Evolutionary conservation across 805 yeast genomes (phyloP).

Genomic region (Hanseniaspora mollemarum): DNA sequence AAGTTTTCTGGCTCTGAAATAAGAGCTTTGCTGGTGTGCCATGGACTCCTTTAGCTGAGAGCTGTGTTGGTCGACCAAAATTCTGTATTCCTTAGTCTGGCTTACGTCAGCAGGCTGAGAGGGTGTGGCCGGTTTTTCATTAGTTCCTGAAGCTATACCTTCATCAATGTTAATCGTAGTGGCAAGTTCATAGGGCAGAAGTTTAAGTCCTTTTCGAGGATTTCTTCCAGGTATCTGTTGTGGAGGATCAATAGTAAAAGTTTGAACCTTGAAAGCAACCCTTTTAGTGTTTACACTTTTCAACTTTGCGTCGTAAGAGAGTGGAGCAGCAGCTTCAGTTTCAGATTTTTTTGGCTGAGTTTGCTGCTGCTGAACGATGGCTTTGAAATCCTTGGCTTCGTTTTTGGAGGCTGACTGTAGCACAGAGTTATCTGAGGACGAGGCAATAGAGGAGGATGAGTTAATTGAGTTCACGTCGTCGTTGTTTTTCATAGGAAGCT

Average conservation of each 20-base stretch:
- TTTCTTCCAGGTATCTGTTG: slow-evolving; percentile 84
- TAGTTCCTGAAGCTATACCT: slow-evolving; percentile 48
- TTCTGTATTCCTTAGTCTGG: slow-evolving; percentile 36
- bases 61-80: slow-evolving; percentile 50
- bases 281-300: slow-evolving; percentile 32
- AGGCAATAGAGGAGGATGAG: too few species aligned
- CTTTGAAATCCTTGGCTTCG: neutral
- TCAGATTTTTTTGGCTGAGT: neutral
- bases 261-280: slow-evolving; percentile 68
- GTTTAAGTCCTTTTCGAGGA: slow-evolving; percentile 70
- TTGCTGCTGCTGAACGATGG: neutral
- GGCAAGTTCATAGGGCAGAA: slow-evolving; percentile 51
- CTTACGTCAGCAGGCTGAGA: slow-evolving; percentile 28
- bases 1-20: slow-evolving; percentile 54
- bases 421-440: too few species aligned
- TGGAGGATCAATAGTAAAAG: slow-evolving; percentile 71
- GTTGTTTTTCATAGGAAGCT: too few species aligned
- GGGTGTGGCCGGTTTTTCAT: slow-evolving; percentile 23
- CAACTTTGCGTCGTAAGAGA: slow-evolving; percentile 4
- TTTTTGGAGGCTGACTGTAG: too few species aligned
- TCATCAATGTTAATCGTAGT: slow-evolving; percentile 55
- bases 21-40: slow-evolving; percentile 68
- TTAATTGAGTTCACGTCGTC: too few species aligned
- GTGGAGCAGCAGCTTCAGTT: neutral
- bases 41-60: slow-evolving; percentile 48